Evolutionary conservation across 805 yeast genomes (phyloP).

Genomic region (Blastobotrys parvus): DNA sequence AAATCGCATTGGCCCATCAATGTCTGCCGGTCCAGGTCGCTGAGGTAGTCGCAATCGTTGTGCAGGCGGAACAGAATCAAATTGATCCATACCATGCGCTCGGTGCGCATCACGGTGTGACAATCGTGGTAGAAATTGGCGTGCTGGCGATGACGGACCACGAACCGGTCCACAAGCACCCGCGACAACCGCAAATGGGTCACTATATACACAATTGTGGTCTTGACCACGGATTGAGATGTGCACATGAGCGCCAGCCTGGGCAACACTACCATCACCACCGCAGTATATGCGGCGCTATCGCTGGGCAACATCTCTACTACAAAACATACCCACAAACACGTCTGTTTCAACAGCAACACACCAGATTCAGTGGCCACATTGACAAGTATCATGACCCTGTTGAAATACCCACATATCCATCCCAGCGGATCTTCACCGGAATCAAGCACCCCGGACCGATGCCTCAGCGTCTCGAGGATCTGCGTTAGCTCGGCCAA

Average conservation of each 20-base stretch:
- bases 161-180: neutral
- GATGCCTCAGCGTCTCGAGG: neutral
- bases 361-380: neutral
- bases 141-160: neutral
- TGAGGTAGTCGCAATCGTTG: neutral
- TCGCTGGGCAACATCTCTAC: neutral
- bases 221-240: neutral
- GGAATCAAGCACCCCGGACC: neutral
- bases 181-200: neutral
- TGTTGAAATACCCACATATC: neutral
- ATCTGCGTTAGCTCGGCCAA: neutral
- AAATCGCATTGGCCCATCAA: neutral
- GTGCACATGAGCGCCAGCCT: neutral
- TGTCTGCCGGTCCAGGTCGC: neutral
- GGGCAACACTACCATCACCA: neutral
- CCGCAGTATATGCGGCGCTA: neutral
- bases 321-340: neutral
- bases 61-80: neutral
- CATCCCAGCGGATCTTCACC: too few relatives aligned
- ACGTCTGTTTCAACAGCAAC: neutral
- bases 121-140: neutral
- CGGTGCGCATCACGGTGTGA: neutral
- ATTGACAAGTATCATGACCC: neutral
- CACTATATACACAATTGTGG: neutral
- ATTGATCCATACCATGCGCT: neutral